Evolutionary conservation across 2,329 filamentous ascomycete genomes (phyloP).

Genomic region (Calycina herbarum): DNA sequence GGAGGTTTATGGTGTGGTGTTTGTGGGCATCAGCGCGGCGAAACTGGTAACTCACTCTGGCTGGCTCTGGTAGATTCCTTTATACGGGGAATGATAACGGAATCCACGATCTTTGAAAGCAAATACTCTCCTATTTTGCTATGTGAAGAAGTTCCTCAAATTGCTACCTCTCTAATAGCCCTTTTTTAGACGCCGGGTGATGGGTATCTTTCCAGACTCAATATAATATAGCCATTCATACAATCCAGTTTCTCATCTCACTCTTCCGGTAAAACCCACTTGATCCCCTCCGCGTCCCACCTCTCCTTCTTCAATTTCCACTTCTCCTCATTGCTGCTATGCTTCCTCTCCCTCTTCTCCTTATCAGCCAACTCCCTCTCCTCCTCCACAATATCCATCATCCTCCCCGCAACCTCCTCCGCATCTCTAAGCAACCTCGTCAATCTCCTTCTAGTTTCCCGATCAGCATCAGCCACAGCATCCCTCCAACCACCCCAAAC

Average conservation of each 20-base stretch:
- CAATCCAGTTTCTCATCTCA: background rate
- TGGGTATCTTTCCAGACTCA: background rate
- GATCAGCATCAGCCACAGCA: background rate
- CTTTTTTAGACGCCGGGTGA: background rate
- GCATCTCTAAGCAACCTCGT: constrained; percentile 36
- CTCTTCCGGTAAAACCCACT: background rate
- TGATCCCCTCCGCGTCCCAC: constrained; percentile 10
- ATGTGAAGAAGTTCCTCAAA: background rate
- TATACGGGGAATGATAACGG: constrained; percentile 20
- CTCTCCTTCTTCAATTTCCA: constrained; percentile 18
- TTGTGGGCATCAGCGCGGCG: constrained; percentile 39
- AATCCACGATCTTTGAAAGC: background rate
- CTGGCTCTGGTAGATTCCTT: constrained; percentile 21
- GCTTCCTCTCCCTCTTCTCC: constrained; percentile 46
- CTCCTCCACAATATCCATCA: constrained; percentile 1
- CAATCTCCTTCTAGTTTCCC: constrained; percentile 22
- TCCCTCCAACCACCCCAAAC: constrained; percentile 9
- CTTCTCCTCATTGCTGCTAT: constrained; percentile 35
- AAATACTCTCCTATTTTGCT: background rate
- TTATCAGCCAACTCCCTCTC: constrained; percentile 31
- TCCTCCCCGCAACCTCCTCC: constrained; percentile 39
- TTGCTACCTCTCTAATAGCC: background rate
- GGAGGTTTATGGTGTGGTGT: constrained; percentile 8
- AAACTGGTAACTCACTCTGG: constrained; percentile 26
- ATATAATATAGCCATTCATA: background rate